phyloP scores from a whole-genome alignment of 352 stramenopile genomes.

The Halophytophthora polymorphica region DNA sequence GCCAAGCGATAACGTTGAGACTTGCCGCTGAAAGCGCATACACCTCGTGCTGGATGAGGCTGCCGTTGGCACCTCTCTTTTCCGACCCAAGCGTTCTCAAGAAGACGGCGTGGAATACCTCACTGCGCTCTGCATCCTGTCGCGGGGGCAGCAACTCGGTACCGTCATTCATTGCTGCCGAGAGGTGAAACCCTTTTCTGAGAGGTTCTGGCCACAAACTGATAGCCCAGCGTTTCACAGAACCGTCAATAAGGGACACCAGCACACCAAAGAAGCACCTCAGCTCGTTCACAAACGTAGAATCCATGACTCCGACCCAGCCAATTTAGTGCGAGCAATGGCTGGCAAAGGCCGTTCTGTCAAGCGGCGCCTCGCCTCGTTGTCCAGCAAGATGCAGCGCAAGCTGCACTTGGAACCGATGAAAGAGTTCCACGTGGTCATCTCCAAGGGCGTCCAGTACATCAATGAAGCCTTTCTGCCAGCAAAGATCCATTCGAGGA shows the following conservation, averaged over 20 bases:
- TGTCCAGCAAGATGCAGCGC: neutral
- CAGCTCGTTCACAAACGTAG: conserved; percentile 1
- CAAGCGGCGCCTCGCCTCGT: neutral
- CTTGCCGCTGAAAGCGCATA: neutral
- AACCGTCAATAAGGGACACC: conserved; percentile 1
- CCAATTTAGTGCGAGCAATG: neutral
- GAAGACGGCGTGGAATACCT: neutral
- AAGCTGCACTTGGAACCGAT: neutral
- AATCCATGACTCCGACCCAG: neutral
- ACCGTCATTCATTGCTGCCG: neutral
- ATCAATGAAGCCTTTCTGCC: neutral
- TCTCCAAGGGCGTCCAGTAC: conserved; percentile 1
- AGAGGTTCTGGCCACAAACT: neutral
- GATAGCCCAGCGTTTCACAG: neutral
- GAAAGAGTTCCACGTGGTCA: neutral
- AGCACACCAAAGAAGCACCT: conserved; percentile 7
- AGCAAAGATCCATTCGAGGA: neutral
- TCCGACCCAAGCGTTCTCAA: neutral
- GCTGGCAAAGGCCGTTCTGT: neutral
- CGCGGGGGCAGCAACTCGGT: neutral
- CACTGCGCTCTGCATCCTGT: neutral
- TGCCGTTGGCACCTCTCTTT: neutral
- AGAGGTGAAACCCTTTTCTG: neutral
- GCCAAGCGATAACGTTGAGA: neutral
- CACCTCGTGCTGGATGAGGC: neutral